Base-by-base conservation (phyloP, 2,329 filamentous ascomycete genomes). In the Cordyceps pruinosa region DNA sequence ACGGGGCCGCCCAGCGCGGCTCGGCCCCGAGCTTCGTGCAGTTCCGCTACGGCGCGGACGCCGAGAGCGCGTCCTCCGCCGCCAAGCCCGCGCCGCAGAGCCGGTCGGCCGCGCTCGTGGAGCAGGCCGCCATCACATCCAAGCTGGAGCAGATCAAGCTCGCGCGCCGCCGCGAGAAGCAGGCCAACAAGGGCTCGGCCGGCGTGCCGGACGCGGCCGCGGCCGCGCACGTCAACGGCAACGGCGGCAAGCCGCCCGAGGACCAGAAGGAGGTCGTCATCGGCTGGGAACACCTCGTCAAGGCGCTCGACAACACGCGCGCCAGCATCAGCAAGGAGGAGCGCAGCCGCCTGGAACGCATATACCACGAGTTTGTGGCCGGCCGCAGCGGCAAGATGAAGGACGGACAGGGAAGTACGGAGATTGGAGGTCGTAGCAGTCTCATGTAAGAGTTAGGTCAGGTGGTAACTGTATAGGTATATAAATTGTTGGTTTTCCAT, bases 341-440 rank as follows among this genome's bases (percentile, higher is more conserved):
- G 74, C 82, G 85, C 65, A 78, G 75, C 60, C 77, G 93, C 59
- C 72, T 99, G 62, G 80, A 83, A 65, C 83, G 82, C 41, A 97
- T 99, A 60, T 99, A 99, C 69, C 78, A 81, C 17, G 94, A 99
- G 73, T 99, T 99, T 76, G 86, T 97, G 0, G 89, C 90, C 4
- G 92, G 91, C 0, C 81, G 94, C 64, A 96, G 92, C 70, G 94
- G 94, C 8, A 92, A 97, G 76, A 91, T 99, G 90, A 90, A 86
- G 59, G 93, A 88, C 71, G 94, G 94, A 2, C 90, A 97, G 72
- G 91, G 89, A 0, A 89, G 88, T 57, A 95, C 86, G 71, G 94
- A 97, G 73, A 85, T 99, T 73, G 94, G 94, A 8, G 94, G 92
- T 15, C 79, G 94, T 68, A 93, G 88, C 65, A 97, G 91, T 73